These are phyloP conservation scores for Neonothopanus nambi DNA, from an alignment of 1,284 basidiomycete species.

Conservation along the genomic window DNA sequence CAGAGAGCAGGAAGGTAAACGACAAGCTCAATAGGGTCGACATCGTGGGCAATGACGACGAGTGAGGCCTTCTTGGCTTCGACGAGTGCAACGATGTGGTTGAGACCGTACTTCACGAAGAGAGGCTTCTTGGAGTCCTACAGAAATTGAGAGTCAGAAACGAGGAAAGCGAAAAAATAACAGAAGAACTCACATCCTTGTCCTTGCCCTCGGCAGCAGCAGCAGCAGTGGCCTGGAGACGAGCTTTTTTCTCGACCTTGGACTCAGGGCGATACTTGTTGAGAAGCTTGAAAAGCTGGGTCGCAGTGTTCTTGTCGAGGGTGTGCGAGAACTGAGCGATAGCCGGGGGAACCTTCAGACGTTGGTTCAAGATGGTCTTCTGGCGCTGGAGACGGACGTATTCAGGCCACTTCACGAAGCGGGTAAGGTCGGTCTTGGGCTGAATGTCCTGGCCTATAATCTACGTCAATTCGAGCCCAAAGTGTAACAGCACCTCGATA, in stretches of 20 bases:
- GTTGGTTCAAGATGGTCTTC: conserved; percentile 98
- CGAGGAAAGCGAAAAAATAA: background rate
- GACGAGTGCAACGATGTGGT: conserved; percentile 94
- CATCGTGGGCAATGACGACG: conserved; percentile 97
- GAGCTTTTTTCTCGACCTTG: conserved; percentile 97
- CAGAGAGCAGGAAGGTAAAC: conserved; percentile 99
- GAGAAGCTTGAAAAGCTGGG: conserved; percentile 95
- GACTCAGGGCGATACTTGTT: conserved; percentile 97
- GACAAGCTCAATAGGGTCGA: conserved; percentile 98
- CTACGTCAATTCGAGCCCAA: background rate
- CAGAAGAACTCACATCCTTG: conserved; percentile 33
- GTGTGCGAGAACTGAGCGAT: conserved; percentile 98
- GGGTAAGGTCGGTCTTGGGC: conserved; percentile 89
- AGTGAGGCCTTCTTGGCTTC: conserved; percentile 98
- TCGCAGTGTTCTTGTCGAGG: conserved; percentile 99
- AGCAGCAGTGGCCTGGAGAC: conserved; percentile 78
- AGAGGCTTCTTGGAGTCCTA: conserved; percentile 90
- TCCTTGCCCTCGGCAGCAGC: conserved; percentile 74
- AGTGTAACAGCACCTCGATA: conserved; percentile 15
- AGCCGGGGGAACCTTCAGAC: conserved; percentile 97
- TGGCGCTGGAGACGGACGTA: conserved; percentile 98
- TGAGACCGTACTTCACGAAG: conserved; percentile 96
- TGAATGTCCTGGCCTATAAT: conserved; percentile 88
- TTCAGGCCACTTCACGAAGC: conserved; percentile 99
- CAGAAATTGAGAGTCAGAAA: conserved; percentile 22